Evolutionary conservation across 345 rosid species (phyloP), one percentile per base, ranked within the genome.

Genomic region (Syzygium jambos): DNA sequence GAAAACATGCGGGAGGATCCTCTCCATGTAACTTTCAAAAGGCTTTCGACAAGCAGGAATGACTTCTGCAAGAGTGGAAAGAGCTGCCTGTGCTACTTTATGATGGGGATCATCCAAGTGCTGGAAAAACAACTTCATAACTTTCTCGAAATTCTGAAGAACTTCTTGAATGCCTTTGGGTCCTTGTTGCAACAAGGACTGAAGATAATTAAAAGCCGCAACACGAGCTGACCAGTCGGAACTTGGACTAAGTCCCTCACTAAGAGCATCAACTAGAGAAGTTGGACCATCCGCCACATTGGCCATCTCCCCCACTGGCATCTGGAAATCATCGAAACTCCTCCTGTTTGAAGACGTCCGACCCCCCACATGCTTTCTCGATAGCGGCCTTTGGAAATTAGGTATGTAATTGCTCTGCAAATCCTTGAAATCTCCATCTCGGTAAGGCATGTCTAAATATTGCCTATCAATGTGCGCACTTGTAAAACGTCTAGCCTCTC

Each of bases 31-130:
- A 92, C 98, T 94, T 92, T 98, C 99, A 89, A 98, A 98, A 25
- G 98, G 97, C 95, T 94, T 98, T 90, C 99, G 95, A 92, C 99
- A 98, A 86, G 98, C 89, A 73, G 99, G 97, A 89, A 98, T 95
- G 87, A 98, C 93, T 91, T 96, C 99, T 38, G 99, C 98, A 25
- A 98, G 98, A 41, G 99, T 94, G 53, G 99, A 95, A 83, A 98
- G 94, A 90, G 99, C 99, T 90, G 99, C 99, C 92, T 98, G 99
- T 41, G 99, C 99, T 85, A 96, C 99, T 92, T 98, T 98, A 93
- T 96, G 99, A 92, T 98, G 99, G 68, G 99, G 99, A 92, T 98
- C 99, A 92, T 98, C 98, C 91, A 98, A 92, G 89, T 98, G 99
- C 93, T 95, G 98, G 91, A 98, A 96, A 91, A 96, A 98, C 77